Evolutionary conservation across 495 filamentous ascomycete genomes (phyloP).

Genomic region (Choiromyces venosus): DNA sequence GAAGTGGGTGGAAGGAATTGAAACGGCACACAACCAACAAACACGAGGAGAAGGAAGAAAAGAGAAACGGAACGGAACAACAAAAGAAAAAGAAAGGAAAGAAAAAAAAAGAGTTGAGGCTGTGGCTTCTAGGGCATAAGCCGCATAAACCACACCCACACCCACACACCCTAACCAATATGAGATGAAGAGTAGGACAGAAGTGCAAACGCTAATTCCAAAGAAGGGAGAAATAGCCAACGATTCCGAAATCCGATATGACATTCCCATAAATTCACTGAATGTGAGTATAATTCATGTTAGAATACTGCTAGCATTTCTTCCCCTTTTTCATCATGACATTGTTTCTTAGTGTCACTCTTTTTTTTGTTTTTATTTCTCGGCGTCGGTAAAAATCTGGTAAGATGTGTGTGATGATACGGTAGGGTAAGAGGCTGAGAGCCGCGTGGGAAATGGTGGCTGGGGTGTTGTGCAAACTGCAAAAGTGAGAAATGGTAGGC

Average conservation of each 20-base stretch:
- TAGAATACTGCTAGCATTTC: neutral
- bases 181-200: neutral
- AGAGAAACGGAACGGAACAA: neutral
- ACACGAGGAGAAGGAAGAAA: slow-evolving; percentile 15
- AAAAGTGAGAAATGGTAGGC: neutral
- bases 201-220: neutral
- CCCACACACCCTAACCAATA: neutral
- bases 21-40: slow-evolving; percentile 21
- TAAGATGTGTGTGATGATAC: neutral
- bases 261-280: neutral
- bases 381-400: neutral
- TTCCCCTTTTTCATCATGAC: neutral
- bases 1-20: slow-evolving; percentile 7
- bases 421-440: slow-evolving; percentile 32
- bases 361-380: neutral
- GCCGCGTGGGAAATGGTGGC: slow-evolving; percentile 21
- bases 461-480: neutral
- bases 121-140: slow-evolving; percentile 18
- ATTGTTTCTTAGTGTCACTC: neutral
- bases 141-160: neutral
- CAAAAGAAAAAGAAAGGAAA: slow-evolving; percentile 15
- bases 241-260: neutral
- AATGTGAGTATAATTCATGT: neutral
- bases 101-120: slow-evolving; percentile 30
- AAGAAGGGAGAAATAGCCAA: neutral